phyloP scores from a whole-genome alignment of 2,329 filamentous ascomycete species.

The Xylaria sp. region DNA sequence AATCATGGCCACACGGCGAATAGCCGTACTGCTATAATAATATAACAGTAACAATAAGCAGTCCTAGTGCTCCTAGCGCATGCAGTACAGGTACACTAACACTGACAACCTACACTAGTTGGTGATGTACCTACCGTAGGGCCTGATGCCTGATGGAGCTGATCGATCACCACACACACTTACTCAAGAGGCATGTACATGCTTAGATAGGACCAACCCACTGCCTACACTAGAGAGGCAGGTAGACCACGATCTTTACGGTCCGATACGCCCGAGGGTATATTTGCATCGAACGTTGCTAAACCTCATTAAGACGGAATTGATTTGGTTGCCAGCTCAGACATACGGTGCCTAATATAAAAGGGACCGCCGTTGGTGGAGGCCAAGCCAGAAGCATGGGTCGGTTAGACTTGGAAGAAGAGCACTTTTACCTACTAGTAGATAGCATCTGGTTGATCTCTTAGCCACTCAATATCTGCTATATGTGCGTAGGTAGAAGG shows the following conservation, averaged over 20 bases:
- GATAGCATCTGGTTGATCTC: conserved; percentile 2
- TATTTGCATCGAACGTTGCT: conserved; percentile 11
- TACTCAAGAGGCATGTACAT: too few relatives aligned
- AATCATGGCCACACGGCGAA: conserved; percentile 1
- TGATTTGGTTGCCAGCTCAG: background rate
- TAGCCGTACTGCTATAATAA: background rate
- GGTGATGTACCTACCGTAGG: background rate
- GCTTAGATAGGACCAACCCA: background rate
- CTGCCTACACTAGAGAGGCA: conserved; percentile 12
- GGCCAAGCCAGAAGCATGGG: background rate
- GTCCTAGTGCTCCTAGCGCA: background rate
- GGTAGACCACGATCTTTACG: conserved; percentile 19
- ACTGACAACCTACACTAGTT: background rate
- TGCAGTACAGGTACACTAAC: background rate
- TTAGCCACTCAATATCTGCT: background rate
- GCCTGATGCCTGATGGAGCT: background rate
- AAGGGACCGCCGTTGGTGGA: conserved; percentile 2
- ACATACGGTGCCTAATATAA: conserved; percentile 13
- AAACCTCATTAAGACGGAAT: conserved; percentile 14
- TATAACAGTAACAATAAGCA: conserved; percentile 12
- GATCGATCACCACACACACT: background rate
- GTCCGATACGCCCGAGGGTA: conserved; percentile 13
- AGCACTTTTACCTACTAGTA: background rate
- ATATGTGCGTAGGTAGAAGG: background rate
- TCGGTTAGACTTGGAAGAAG: background rate